Base-by-base conservation (phyloP, 805 yeast genomes). In the Kluyveromyces lactis region DNA sequence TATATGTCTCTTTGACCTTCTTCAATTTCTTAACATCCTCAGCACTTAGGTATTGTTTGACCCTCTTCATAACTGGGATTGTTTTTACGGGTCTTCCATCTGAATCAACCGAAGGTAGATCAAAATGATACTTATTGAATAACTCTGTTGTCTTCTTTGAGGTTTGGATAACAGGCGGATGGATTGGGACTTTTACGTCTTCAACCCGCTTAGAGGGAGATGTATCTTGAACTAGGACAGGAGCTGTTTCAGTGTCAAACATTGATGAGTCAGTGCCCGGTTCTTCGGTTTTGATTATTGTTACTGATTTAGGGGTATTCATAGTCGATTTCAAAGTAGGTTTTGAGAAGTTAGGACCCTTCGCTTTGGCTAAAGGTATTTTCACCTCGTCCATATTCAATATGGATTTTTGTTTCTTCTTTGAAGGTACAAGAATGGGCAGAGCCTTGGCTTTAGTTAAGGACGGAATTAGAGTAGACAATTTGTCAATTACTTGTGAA, bases 1-100 rank as follows among this genome's bases (percentile, higher is more conserved):
- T 49, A 42, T 57, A 63, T 16, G 51, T 58, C 31, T 52, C 53
- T 19, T 58, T 40, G 29, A 50, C 56, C 40, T 47, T 55, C 32
- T 49, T 57, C 21, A 60, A 40, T 11, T 38, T 37, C 10, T 34
- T 35, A 43, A 53, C 39, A 11, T 56, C 59, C 10, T 47, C 50
- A 10, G 37, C 42, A 18, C 18, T 41, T 11, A 60, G 35, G 34
- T 46, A 36, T 9, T 44, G 41, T 35, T 51, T 55, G 1, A 55
- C 53, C 34, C 51, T 49, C 30, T 50, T 55, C 27, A 57, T 34
- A 7, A 52, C 47, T 8, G 50, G 36, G 18, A 42, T 46, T 11
- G 40, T 33, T 12, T 28, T 24, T 13, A 33, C 28, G 2, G 47
- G 36, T 4, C 42, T 33, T 16, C 44, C 41, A 17, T 34, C 16